These are phyloP conservation scores for Phytopythium aichiense DNA, from an alignment of 352 stramenopile genomes.

Conservation along the genomic window DNA sequence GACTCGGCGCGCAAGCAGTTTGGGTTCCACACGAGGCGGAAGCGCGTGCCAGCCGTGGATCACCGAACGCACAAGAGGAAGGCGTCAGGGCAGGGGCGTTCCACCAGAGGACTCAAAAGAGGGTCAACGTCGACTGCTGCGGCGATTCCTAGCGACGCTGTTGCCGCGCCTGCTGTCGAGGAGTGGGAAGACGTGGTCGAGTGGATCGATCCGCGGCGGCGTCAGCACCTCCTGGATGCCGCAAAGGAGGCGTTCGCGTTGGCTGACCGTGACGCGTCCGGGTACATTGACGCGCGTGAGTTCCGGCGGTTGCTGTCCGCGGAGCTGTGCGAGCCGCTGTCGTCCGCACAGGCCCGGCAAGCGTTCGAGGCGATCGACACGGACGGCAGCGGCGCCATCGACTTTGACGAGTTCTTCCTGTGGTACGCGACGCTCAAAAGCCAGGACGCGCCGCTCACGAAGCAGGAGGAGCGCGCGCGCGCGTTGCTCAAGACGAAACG, in stretches of 20 bases:
- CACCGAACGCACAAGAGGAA: not conserved
- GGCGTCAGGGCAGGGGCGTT: not conserved
- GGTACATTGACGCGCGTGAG: conserved; percentile 30
- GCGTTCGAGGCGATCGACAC: conserved; percentile 33
- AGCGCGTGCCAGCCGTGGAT: conserved; percentile 1
- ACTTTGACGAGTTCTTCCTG: conserved; percentile 47
- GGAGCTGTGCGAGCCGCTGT: conserved; percentile 42
- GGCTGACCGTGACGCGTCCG: conserved; percentile 31
- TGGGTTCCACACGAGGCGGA: conserved; percentile 24
- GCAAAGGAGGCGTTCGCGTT: conserved; percentile 26
- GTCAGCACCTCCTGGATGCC: conserved; percentile 25
- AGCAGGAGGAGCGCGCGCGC: conserved; percentile 28
- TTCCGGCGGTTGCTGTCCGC: conserved; percentile 27
- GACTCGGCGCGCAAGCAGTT: conserved; percentile 24
- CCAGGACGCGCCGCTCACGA: conserved; percentile 31
- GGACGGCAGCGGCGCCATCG: conserved; percentile 37
- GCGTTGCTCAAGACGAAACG: conserved; percentile 27
- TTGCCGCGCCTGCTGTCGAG: not conserved
- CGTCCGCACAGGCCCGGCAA: conserved; percentile 17
- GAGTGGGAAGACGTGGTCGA: conserved; percentile 33
- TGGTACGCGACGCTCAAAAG: conserved; percentile 50
- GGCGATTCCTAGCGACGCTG: not conserved
- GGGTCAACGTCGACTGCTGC: not conserved
- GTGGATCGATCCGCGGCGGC: conserved; percentile 33
- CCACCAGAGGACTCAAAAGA: not conserved